These are phyloP conservation scores for Aspergillus latus DNA, from an alignment of 2,329 filamentous ascomycete genomes.

Conservation along the genomic window DNA sequence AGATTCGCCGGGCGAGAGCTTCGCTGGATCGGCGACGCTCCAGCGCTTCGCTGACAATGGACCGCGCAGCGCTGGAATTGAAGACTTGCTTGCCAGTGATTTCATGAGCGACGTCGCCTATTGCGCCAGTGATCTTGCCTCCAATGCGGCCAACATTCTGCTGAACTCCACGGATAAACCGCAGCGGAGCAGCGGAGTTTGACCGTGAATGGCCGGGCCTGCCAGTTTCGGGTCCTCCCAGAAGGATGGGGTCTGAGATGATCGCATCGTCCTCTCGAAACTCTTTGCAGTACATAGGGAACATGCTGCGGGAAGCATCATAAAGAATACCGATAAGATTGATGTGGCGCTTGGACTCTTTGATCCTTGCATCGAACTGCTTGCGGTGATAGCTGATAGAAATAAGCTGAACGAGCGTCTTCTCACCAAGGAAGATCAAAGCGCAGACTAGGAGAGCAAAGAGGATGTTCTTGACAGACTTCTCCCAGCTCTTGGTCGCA, in stretches of 20 bases:
- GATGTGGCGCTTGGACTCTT: constrained; percentile 84
- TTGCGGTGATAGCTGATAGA: constrained; percentile 68
- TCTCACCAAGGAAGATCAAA: constrained; percentile 59
- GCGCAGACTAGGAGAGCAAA: constrained; percentile 58
- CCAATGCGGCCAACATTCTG: constrained; percentile 75
- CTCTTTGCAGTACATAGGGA: constrained; percentile 88
- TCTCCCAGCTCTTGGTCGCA: constrained; percentile 50
- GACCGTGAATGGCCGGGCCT: constrained; percentile 49
- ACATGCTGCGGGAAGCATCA: constrained; percentile 82
- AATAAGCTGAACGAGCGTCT: constrained; percentile 63
- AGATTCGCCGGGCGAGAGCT: constrained; percentile 85
- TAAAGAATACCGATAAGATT: constrained; percentile 80
- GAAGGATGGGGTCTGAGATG: constrained; percentile 79
- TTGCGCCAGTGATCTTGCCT: constrained; percentile 88
- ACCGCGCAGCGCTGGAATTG: constrained; percentile 87
- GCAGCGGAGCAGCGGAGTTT: constrained; percentile 73
- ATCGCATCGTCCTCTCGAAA: constrained; percentile 89
- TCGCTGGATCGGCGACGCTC: constrained; percentile 82
- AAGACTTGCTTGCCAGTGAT: constrained; percentile 95
- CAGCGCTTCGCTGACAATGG: constrained; percentile 82
- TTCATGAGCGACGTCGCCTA: constrained; percentile 90
- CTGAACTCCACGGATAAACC: constrained; percentile 71
- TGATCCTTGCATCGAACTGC: constrained; percentile 70
- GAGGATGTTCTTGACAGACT: constrained; percentile 58
- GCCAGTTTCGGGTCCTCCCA: constrained; percentile 50